Conservation (phyloP, 371 early-diverging fungal genomes). For the Mortierella sp. region DNA sequence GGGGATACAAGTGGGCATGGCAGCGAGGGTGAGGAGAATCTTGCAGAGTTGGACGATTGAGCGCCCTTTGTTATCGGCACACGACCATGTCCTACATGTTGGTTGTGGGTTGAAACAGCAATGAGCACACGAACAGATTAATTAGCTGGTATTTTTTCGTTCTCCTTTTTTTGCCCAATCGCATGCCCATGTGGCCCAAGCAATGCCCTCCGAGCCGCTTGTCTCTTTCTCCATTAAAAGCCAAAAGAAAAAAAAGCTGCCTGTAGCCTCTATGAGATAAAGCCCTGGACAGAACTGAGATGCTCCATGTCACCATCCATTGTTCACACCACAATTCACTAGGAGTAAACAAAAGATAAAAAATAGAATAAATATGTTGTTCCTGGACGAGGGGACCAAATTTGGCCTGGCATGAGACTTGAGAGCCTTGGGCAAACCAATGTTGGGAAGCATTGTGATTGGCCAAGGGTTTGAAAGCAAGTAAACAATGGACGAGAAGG, state of each 20-base stretch:
- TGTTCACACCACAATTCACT: neutral
- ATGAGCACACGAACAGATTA: neutral
- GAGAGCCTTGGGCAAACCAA: slow-evolving; percentile 1
- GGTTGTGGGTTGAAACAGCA: neutral
- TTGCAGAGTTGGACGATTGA: neutral
- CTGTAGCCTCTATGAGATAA: too few species aligned
- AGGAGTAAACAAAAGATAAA: neutral
- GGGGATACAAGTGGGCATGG: neutral
- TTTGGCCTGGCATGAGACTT: neutral
- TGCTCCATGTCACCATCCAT: neutral
- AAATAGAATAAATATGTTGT: neutral
- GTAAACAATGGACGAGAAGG: neutral
- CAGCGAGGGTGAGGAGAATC: neutral
- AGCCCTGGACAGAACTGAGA: too few species aligned
- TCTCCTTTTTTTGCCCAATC: slow-evolving; percentile 21
- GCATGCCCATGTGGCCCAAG: slow-evolving; percentile 23
- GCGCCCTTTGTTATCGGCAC: neutral
- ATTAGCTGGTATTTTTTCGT: neutral
- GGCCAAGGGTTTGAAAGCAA: neutral
- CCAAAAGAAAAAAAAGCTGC: neutral
- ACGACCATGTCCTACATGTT: neutral
- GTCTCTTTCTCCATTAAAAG: neutral
- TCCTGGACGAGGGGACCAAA: neutral
- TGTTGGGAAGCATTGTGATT: slow-evolving; percentile 6
- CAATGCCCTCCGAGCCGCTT: slow-evolving; percentile 1